Base-by-base conservation (phyloP, 1,284 basidiomycete genomes). In the Pascua guehoae region DNA sequence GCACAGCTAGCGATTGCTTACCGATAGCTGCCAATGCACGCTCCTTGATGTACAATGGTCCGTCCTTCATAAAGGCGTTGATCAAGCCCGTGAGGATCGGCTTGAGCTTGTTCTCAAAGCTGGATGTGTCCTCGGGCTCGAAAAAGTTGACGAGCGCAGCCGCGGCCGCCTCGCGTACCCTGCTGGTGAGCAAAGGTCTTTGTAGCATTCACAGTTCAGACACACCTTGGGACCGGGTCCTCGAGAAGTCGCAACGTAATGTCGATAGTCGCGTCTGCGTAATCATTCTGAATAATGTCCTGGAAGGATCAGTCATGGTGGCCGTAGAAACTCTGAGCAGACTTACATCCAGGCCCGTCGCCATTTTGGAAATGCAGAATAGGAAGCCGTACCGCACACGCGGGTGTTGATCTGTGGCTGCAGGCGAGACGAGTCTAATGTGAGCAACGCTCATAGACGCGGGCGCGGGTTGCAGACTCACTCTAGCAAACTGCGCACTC, bases 111-210 rank as follows among this genome's bases (percentile, higher is more conserved):
- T 86, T 86, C 1, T 86, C 66, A 3, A 90, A 81, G 0, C 83
- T 85, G 16, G 86, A 82, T n/a, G 84, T 81, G 62, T 85, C 85
- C 38, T 88, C 86, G 41, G 87, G 87, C 70, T 91, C 87, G 73
- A 88, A 92, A 75, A 91, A 91, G 73, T 91, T 91, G 68, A 91
- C 89, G n/a, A 91, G 79, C 0, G 88, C 88, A 0, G 89, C 86
- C 0, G 88, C 88, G 0, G 89, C 88, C 64, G 92, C 90, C 0
- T 88, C 81, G 60, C 89, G 88, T 0, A 92, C 89, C 37, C 89
- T 89, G 65, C 37, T 2, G 14, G 10, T 39, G 17, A n/a, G 16
- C 5, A 32, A 11, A 9, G 3, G 16, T 9, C 16, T 18, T 11
- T 18, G 5, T 40, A 12, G 12, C 16, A 37, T 12, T 16, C 14